Percentiles rank a stretch among this genome's conserved stretches.
phyloP scores from a whole-genome alignment of 345 rosid genomes.

The Populus ilicifolia region DNA sequence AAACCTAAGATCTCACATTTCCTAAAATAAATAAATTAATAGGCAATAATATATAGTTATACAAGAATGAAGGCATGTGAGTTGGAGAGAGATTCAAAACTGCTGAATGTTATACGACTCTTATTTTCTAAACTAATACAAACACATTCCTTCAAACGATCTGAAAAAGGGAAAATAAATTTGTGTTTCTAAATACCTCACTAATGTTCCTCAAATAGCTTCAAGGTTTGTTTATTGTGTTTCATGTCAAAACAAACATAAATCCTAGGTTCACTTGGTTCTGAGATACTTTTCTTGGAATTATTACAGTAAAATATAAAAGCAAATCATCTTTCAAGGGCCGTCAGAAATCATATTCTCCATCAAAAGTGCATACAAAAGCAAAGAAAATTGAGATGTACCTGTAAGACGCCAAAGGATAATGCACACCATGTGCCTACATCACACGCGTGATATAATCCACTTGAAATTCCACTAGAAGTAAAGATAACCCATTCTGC shows the following conservation, averaged over 20 bases:
- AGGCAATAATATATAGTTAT: neutral
- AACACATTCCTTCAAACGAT: too few relatives aligned
- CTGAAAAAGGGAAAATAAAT: too few relatives aligned
- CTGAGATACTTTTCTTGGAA: neutral
- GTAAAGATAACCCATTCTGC: constrained; percentile 97
- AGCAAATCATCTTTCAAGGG: neutral
- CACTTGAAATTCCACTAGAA: constrained; percentile 85
- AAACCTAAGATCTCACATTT: neutral
- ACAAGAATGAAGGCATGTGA: too few relatives aligned
- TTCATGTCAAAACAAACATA: too few relatives aligned
- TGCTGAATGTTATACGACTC: too few relatives aligned
- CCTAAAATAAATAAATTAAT: neutral
- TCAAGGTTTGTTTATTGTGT: too few relatives aligned
- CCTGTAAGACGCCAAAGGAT: constrained; percentile 78
- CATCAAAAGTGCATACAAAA: too few relatives aligned
- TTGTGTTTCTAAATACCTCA: too few relatives aligned
- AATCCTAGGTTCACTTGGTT: neutral
- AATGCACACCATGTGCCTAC: constrained; percentile 90
- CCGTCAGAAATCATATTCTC: neutral
- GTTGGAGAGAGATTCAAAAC: too few relatives aligned
- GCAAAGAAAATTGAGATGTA: constrained; percentile 9
- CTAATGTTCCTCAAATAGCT: too few relatives aligned
- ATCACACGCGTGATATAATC: constrained; percentile 93
- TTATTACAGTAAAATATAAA: neutral
- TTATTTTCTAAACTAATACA: too few relatives aligned